Conservation (phyloP, 768 basidiomycete genomes). For the Trichaptum fuscoviolaceum region DNA sequence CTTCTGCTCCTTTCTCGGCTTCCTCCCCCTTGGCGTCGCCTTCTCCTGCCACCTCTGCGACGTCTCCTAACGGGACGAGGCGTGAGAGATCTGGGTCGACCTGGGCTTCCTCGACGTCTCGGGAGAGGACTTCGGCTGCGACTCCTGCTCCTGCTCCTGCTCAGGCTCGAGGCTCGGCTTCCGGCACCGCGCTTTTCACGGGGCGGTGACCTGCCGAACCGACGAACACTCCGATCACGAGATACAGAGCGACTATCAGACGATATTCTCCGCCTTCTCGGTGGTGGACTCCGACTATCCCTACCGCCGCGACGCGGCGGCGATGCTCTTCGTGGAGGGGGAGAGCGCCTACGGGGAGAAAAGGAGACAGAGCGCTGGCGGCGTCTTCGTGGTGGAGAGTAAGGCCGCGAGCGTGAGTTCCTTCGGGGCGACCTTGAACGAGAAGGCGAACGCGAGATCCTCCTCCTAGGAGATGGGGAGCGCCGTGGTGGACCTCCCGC, state of each 20-base stretch:
- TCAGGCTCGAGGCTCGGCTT: not conserved
- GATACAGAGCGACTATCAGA: conserved; percentile 16
- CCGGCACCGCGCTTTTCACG: conserved; percentile 9
- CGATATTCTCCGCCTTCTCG: conserved; percentile 27
- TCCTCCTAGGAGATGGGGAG: conserved; percentile 24
- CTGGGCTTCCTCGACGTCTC: conserved; percentile 11
- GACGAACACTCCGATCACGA: conserved; percentile 23
- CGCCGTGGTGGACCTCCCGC: conserved; percentile 27
- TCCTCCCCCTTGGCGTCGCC: conserved; percentile 5
- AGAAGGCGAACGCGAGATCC: conserved; percentile 11
- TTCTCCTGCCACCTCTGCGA: conserved; percentile 11
- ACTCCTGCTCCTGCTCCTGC: conserved; percentile 18
- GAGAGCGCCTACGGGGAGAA: conserved; percentile 29
- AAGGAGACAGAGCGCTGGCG: conserved; percentile 27
- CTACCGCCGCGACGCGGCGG: conserved; percentile 18
- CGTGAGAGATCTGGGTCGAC: conserved; percentile 6
- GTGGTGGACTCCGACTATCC: conserved; percentile 53
- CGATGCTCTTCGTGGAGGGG: conserved; percentile 27
- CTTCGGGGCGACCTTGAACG: conserved; percentile 7
- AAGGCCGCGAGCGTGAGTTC: conserved; percentile 12
- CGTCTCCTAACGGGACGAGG: conserved; percentile 8
- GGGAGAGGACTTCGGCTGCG: conserved; percentile 41
- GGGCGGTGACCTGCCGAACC: conserved; percentile 15
- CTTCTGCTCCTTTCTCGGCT: conserved; percentile 15
- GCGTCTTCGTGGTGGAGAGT: conserved; percentile 7